Base-by-base conservation (phyloP, 2,329 filamentous ascomycete genomes). In the Aspergillus tamarii region DNA sequence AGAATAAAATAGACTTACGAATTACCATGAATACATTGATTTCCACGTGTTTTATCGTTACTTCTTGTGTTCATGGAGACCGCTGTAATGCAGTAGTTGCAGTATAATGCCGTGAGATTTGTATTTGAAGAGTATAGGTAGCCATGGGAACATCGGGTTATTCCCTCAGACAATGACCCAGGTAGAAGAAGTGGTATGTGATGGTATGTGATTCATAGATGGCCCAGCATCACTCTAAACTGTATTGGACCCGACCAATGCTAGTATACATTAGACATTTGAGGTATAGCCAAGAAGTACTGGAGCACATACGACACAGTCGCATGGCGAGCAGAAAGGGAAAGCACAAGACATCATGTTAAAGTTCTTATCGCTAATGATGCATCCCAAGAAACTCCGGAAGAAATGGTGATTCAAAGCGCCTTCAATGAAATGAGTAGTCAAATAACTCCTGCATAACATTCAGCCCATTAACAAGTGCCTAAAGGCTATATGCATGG, bases 301-400 rank as follows among this genome's bases (percentile, higher is more conserved):
- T 14, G 21, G 16, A 9, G n/a, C n/a, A 23, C 11, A 54, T 54
- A n/a, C 30, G 21, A 36, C 52, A 14, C 19, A 36, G 52, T 36
- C 52, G 52, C n/a, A 36, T 36, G 52, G 32, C 3, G 36, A 55
- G 12, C 52, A 50, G 28, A 59, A 48, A 28, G 36, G 28, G 19
- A 30, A 52, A 32, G 28, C 11, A 23, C 45, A 54, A 43, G 58
- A 26, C 28, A 30, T n/a, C 26, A 26, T 41, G 26, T n/a, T 46
- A 58, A 36, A 48, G 12, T 57, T 48, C 55, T 43, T 34, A 60
- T 60, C 39, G 53, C 57, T 60, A 56, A 52, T 32, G 36, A 59
- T 48, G 46, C 57, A 55, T 45, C 54, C 36, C 50, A n/a, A 39
- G 28, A 41, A 59, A 45, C 57, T 45, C 52, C 36, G 36, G 26